phyloP scores from a whole-genome alignment of 2,329 filamentous ascomycete species.

The Cytospora piceae region DNA sequence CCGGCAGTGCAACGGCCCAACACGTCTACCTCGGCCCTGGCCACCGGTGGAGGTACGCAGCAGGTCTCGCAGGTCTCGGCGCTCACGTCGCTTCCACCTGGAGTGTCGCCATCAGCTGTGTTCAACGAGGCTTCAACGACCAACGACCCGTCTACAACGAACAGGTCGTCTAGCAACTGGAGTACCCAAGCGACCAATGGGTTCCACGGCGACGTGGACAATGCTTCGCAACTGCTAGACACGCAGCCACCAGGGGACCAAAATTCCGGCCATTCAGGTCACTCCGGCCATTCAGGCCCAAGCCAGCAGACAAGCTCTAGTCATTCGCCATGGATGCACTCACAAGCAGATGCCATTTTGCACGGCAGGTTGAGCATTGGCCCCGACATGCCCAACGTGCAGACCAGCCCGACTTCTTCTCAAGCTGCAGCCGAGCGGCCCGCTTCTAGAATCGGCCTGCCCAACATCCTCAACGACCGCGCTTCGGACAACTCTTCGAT shows the following conservation, averaged over 20 bases:
- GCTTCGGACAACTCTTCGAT: slow-evolving; percentile 37
- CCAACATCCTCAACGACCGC: slow-evolving; percentile 50
- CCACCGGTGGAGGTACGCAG: slow-evolving; percentile 47
- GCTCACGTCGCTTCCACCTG: slow-evolving; percentile 60
- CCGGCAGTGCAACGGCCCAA: slow-evolving; percentile 40
- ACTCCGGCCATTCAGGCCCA: slow-evolving; percentile 30
- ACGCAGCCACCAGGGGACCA: slow-evolving; percentile 48
- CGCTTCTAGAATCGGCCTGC: slow-evolving; percentile 42
- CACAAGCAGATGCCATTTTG: slow-evolving; percentile 58
- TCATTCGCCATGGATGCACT: slow-evolving; percentile 61
- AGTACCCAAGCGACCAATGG: slow-evolving; percentile 78
- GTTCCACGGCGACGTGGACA: slow-evolving; percentile 51
- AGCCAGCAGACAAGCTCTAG: slow-evolving; percentile 53
- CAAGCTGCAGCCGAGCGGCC: slow-evolving; percentile 38
- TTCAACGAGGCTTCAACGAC: slow-evolving; percentile 91
- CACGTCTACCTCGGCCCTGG: slow-evolving; percentile 40
- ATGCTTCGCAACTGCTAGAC: slow-evolving; percentile 54
- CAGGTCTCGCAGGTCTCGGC: slow-evolving; percentile 68
- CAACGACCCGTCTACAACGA: slow-evolving; percentile 75
- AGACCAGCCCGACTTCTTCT: slow-evolving; percentile 45
- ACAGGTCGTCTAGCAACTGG: slow-evolving; percentile 63
- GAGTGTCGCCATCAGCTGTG: slow-evolving; percentile 60
- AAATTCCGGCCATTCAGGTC: not conserved
- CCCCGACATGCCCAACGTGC: slow-evolving; percentile 22
- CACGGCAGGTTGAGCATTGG: slow-evolving; percentile 36